Base-by-base conservation (phyloP, 345 rosid species). In the Eucalyptus tenuipes region DNA sequence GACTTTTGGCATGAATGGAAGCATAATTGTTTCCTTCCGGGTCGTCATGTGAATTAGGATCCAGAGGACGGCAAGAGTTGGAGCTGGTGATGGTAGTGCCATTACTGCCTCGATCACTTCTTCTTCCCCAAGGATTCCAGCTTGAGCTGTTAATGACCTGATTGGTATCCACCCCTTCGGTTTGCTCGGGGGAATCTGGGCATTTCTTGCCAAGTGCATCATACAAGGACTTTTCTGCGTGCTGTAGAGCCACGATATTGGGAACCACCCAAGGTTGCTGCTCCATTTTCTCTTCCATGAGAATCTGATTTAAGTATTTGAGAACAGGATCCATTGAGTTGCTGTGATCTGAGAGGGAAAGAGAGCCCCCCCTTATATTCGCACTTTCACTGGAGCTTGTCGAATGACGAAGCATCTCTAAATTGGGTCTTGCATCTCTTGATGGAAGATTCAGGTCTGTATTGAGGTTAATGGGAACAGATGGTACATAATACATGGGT, bases 231-330 rank as follows among this genome's bases (percentile, higher is more conserved):
- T 91, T 93, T 93, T 96, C 97, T 0, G 96, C 93, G 85, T 93
- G 93, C 89, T 91, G 94, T 85, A 96, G 90, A 81, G 95, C 96
- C 86, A 93, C 89, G 0, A 96, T 91, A 48, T 94, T 95, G 50
- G 92, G 92, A 40, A 91, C 89, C 92, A 93, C 90, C 86, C 93
- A 90, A 3, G 97, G 96, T 48, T 93, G 92, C 89, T 91, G 93
- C 40, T 91, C 94, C 90, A 94, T 88, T 88, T 92, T 93, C 93
- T 95, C 98, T 90, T 96, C 98, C 98, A 96, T 91, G 20, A 95
- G 97, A 87, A 95, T 87, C 93, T 94, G 95, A 88, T 90, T 93
- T 31, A 96, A 92, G 90, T 94, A 96, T 90, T 88, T 93, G 89
- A 95, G 94, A 49, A 95, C 92, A 3, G 94, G 88, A 40, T 95